A percentile compares a stretch with the other conserved stretches of the same genome.
These are phyloP conservation scores for Aspergillus candidus DNA, from an alignment of 2,329 filamentous ascomycete genomes.

Conservation along the genomic window DNA sequence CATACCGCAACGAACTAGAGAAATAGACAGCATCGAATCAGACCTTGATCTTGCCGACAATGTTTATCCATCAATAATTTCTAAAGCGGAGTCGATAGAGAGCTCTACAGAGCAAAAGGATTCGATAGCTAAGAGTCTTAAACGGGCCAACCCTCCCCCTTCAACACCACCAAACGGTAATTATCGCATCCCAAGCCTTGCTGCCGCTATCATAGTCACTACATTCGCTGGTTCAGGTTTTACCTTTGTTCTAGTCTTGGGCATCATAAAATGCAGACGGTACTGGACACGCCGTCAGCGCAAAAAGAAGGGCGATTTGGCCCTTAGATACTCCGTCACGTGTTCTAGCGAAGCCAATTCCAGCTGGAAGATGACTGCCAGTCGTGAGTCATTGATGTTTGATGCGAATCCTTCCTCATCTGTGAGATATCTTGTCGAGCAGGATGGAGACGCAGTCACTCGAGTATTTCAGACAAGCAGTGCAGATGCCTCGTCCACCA, in stretches of 20 bases:
- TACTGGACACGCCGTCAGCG: constrained; percentile 13
- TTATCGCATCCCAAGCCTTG: constrained; percentile 15
- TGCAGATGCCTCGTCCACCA: background rate
- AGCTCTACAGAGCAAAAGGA: too few species aligned
- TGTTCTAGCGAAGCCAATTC: constrained; percentile 16
- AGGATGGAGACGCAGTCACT: constrained; percentile 10
- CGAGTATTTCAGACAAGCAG: constrained; percentile 10
- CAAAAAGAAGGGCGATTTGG: constrained; percentile 7
- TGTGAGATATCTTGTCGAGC: constrained; percentile 17
- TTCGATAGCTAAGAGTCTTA: too few species aligned
- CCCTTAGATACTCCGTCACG: constrained; percentile 15
- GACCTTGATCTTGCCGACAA: too few species aligned
- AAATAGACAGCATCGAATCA: too few species aligned
- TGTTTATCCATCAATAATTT: too few species aligned
- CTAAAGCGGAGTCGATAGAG: background rate
- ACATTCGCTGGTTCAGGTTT: constrained; percentile 16
- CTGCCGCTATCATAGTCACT: constrained; percentile 21
- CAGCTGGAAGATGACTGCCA: constrained; percentile 10
- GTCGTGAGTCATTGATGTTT: constrained; percentile 26
- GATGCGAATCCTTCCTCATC: constrained; percentile 22
- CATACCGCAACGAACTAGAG: too few species aligned
- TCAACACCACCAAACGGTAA: constrained; percentile 3
- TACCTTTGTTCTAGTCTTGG: constrained; percentile 17
- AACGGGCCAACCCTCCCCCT: background rate
- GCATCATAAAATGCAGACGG: constrained; percentile 14